Evolutionary conservation across 1,284 basidiomycete species (phyloP).

Genomic region (Uromyces viciae-fabae): DNA sequence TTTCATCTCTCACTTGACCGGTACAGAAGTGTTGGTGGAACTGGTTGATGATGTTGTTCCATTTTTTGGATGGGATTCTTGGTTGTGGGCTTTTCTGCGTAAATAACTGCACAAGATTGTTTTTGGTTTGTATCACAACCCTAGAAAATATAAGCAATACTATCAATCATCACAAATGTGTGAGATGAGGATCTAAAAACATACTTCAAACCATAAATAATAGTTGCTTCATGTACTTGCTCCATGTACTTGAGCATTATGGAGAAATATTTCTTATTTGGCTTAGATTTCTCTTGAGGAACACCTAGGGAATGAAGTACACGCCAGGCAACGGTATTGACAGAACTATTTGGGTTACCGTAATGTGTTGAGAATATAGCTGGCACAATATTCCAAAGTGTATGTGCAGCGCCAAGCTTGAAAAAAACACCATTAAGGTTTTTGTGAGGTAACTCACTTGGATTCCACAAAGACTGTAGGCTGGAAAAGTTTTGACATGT

Average conservation of each 20-base stretch:
- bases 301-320: background rate
- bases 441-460: background rate
- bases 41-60: background rate
- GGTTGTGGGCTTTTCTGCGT: too few relatives aligned
- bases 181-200: background rate
- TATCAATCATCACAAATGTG: background rate
- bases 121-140: background rate
- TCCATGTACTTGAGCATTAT: background rate
- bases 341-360: background rate
- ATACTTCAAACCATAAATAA: background rate
- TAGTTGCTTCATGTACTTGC: background rate
- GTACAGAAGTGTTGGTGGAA: background rate
- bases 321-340: constrained; percentile 5
- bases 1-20: background rate
- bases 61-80: background rate
- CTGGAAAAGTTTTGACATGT: background rate
- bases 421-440: background rate
- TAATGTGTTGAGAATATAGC: background rate
- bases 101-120: too few relatives aligned
- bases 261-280: background rate
- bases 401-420: background rate
- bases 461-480: background rate
- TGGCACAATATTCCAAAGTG: background rate
- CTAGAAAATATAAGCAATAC: background rate
- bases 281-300: background rate